A percentile compares a stretch with the other conserved stretches of the same genome.
phyloP scores from a whole-genome alignment of 1,284 basidiomycete genomes.

The Malassezia vespertilionis region DNA sequence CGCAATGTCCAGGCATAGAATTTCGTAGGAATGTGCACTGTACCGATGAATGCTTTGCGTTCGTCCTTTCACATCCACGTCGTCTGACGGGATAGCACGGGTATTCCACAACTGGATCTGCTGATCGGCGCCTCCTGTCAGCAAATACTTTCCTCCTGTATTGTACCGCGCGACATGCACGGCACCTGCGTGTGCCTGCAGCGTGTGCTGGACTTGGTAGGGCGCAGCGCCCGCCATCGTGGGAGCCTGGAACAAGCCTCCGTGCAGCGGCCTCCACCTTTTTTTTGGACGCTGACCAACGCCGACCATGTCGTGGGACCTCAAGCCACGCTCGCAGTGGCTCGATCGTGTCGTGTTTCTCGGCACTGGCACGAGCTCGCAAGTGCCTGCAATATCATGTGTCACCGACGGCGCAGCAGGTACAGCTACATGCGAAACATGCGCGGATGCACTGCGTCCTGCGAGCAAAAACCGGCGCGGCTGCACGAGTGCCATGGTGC shows the following conservation, averaged over 20 bases:
- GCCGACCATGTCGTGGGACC: neutral
- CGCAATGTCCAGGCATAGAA: constrained; percentile 72
- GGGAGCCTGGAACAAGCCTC: too few relatives aligned
- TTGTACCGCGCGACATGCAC: constrained; percentile 45
- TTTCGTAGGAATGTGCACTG: constrained; percentile 81
- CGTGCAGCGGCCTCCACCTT: too few relatives aligned
- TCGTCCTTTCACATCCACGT: constrained; percentile 4
- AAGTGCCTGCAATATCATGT: constrained; percentile 38
- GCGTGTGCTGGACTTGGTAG: constrained; percentile 5
- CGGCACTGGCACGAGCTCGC: constrained; percentile 39
- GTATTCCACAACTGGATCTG: constrained; percentile 86
- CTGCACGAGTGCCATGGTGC: constrained; percentile 24
- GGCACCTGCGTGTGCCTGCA: constrained; percentile 40
- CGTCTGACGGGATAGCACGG: constrained; percentile 52
- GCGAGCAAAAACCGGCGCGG: constrained; percentile 34
- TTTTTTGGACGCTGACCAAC: too few relatives aligned
- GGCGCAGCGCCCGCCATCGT: neutral
- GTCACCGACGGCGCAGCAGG: constrained; percentile 11
- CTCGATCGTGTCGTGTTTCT: constrained; percentile 32
- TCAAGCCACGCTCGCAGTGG: constrained; percentile 28
- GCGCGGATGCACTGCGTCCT: constrained; percentile 28
- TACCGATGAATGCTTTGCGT: constrained; percentile 61
- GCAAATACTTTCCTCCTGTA: constrained; percentile 64
- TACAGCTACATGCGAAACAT: constrained; percentile 22
- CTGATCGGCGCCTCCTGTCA: constrained; percentile 83